These are phyloP conservation scores for Lentinula novae-zelandiae DNA, from an alignment of 1,284 basidiomycete genomes.

Conservation along the genomic window DNA sequence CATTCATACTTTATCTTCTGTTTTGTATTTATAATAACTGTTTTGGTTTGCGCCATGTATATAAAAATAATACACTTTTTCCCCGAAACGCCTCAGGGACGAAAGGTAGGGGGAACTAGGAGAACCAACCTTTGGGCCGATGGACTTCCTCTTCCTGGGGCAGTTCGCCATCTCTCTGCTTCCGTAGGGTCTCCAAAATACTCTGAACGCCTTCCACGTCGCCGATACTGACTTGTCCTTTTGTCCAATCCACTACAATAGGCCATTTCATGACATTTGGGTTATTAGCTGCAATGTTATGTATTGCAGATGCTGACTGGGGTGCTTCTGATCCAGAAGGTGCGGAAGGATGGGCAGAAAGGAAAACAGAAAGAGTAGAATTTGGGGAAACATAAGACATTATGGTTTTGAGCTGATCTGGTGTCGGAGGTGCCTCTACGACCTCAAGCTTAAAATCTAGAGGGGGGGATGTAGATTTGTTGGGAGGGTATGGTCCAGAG, in stretches of 20 bases:
- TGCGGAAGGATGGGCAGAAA: conserved; percentile 55
- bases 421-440: conserved; percentile 59
- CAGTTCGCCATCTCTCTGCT: conserved; percentile 57
- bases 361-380: conserved; percentile 37
- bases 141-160: conserved; percentile 31
- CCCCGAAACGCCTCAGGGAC: background rate
- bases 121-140: conserved; percentile 52
- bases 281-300: conserved; percentile 47
- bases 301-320: conserved; percentile 40
- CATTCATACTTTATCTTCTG: background rate
- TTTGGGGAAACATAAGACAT: conserved; percentile 50
- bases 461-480: conserved; percentile 39
- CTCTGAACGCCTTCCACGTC: conserved; percentile 62
- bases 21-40: background rate
- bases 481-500: conserved; percentile 56
- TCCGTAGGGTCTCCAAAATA: conserved; percentile 60
- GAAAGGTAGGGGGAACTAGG: conserved; percentile 15
- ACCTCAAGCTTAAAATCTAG: conserved; percentile 70
- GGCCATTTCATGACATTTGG: conserved; percentile 69
- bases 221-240: conserved; percentile 61
- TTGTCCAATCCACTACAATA: conserved; percentile 74
- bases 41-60: background rate
- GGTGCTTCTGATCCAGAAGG: conserved; percentile 36
- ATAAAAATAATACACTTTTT: background rate
- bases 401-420: conserved; percentile 66